These are phyloP conservation scores for Mycena pura DNA, from an alignment of 768 basidiomycete genomes.

Conservation along the genomic window DNA sequence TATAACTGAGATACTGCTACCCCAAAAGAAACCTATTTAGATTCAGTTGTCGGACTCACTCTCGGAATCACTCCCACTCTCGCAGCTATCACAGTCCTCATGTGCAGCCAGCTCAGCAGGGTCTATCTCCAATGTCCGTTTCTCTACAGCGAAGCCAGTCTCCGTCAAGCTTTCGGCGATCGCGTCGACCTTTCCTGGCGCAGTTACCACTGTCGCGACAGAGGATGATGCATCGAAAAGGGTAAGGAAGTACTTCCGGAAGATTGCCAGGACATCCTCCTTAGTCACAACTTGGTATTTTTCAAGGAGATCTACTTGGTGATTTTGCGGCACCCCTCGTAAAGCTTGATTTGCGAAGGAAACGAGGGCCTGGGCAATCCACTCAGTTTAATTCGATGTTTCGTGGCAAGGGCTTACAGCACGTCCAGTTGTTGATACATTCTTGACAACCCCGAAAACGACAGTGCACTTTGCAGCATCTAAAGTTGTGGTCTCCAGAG, in stretches of 20 bases:
- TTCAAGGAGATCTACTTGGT: constrained; percentile 35
- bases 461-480: constrained; percentile 94
- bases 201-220: constrained; percentile 81
- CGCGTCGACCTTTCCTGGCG: constrained; percentile 79
- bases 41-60: constrained; percentile 31
- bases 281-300: constrained; percentile 71
- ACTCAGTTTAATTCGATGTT: constrained; percentile 20
- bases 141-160: constrained; percentile 83
- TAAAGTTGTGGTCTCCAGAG: constrained; percentile 78
- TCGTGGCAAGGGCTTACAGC: constrained; percentile 63
- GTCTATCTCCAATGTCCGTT: constrained; percentile 68
- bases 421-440: constrained; percentile 84
- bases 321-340: constrained; percentile 78
- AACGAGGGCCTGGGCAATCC: constrained; percentile 62
- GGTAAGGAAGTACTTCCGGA: constrained; percentile 81
- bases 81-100: constrained; percentile 43
- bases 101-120: constrained; percentile 54
- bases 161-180: constrained; percentile 67
- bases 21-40: constrained; percentile 21
- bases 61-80: constrained; percentile 36
- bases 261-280: constrained; percentile 71
- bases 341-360: constrained; percentile 93
- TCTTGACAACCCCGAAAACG: constrained; percentile 81
- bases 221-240: constrained; percentile 82
- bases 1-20: too few relatives aligned